Percentiles rank a stretch among this genome's conserved stretches.
Conservation (phyloP, 2,329 filamentous ascomycete genomes). For the Ophiostoma australiae region DNA sequence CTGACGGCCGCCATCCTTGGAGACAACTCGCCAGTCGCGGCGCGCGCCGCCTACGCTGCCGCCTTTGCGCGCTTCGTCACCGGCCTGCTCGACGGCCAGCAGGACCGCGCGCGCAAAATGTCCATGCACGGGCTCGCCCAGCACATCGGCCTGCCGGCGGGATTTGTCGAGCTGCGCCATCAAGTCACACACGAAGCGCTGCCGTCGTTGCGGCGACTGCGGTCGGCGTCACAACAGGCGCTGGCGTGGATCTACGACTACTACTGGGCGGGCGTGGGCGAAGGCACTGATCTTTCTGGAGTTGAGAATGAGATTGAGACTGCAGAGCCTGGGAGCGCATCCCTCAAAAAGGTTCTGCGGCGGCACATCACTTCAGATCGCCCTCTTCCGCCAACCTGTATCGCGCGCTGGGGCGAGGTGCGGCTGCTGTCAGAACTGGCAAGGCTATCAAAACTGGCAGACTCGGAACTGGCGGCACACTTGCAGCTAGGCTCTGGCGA, state of each 20-base stretch:
- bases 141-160: slow-evolving; percentile 63
- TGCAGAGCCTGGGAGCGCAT: background rate
- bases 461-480: background rate
- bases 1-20: slow-evolving; percentile 64
- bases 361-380: background rate
- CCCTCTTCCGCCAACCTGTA: background rate
- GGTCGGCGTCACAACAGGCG: slow-evolving; percentile 63
- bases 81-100: slow-evolving; percentile 69
- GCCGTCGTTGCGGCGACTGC: slow-evolving; percentile 68
- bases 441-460: background rate
- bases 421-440: slow-evolving; percentile 21
- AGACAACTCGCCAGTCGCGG: slow-evolving; percentile 43
- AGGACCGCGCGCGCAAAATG: slow-evolving; percentile 61
- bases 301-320: slow-evolving; percentile 19
- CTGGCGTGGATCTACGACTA: slow-evolving; percentile 83
- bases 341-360: background rate
- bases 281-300: background rate
- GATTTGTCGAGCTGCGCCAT: slow-evolving; percentile 84
- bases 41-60: slow-evolving; percentile 56
- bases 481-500: background rate
- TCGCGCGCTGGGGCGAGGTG: slow-evolving; percentile 26
- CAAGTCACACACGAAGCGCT: slow-evolving; percentile 87
- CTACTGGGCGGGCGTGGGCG: slow-evolving; percentile 64
- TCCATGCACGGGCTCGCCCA: slow-evolving; percentile 70
- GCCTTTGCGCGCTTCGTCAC: slow-evolving; percentile 72